phyloP scores from a whole-genome alignment of 768 basidiomycete genomes.

The Hortiboletus campestris region DNA sequence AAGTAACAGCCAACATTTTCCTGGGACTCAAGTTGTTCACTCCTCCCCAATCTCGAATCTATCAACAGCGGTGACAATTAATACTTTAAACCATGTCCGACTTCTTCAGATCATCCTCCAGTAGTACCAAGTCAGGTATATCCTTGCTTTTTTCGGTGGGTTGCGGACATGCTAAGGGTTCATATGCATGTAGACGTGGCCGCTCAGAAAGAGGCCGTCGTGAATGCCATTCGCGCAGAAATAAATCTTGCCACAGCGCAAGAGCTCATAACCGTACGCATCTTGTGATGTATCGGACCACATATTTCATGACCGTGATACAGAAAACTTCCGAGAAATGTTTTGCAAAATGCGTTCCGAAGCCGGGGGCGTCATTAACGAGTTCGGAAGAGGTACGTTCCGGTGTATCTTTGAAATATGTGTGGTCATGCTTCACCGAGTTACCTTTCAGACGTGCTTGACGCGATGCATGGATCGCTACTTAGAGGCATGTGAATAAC shows the following conservation, averaged over 20 bases:
- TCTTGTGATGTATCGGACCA: not conserved
- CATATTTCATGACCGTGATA: not conserved
- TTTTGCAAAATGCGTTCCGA: slow-evolving; percentile 72
- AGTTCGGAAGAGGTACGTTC: slow-evolving; percentile 67
- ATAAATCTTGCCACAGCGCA: slow-evolving; percentile 74
- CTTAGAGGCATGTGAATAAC: slow-evolving; percentile 75
- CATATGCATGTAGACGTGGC: slow-evolving; percentile 34
- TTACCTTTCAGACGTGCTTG: slow-evolving; percentile 59
- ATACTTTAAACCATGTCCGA: slow-evolving; percentile 43
- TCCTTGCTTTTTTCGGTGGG: not conserved
- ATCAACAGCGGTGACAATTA: not conserved
- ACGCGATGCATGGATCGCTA: slow-evolving; percentile 77
- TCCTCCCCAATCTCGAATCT: not conserved
- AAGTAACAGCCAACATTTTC: not conserved
- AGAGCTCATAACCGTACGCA: slow-evolving; percentile 69
- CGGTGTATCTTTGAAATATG: not conserved
- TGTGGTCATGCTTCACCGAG: not conserved
- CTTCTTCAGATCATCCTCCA: slow-evolving; percentile 45
- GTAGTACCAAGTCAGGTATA: slow-evolving; percentile 26
- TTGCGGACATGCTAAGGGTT: not conserved
- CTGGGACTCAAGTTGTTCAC: not conserved
- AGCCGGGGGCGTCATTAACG: slow-evolving; percentile 68
- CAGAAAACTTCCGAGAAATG: slow-evolving; percentile 83
- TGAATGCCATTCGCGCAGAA: slow-evolving; percentile 67
- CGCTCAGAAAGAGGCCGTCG: slow-evolving; percentile 44